Evolutionary conservation across 495 filamentous ascomycete genomes (phyloP).

Genomic region (Penicillium turbatum): DNA sequence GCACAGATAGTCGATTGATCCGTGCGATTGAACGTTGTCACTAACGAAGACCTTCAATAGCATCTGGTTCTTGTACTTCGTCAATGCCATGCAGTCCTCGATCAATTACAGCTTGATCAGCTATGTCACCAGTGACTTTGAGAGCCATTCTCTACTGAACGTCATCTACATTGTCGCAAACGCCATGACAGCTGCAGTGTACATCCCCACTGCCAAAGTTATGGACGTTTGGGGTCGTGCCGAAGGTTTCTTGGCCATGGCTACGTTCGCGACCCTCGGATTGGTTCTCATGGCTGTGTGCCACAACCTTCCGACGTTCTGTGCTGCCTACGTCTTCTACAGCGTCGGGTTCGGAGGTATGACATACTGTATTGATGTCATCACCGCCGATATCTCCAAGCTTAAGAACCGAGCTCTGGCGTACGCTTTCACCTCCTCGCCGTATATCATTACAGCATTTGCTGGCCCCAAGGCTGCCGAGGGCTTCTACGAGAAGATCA

Average conservation of each 20-base stretch:
- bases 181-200: slow-evolving; percentile 34
- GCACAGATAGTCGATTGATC: not conserved
- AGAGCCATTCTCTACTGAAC: slow-evolving; percentile 54
- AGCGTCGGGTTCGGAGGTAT: slow-evolving; percentile 51
- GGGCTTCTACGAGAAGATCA: slow-evolving; percentile 43
- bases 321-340: slow-evolving; percentile 49
- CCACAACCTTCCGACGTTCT: slow-evolving; percentile 45
- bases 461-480: slow-evolving; percentile 28
- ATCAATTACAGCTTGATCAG: slow-evolving; percentile 29
- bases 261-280: slow-evolving; percentile 33
- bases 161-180: slow-evolving; percentile 53
- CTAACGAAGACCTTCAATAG: slow-evolving; percentile 22
- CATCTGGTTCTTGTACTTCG: slow-evolving; percentile 47
- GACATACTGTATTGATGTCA: slow-evolving; percentile 49
- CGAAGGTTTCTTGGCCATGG: slow-evolving; percentile 49
- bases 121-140: slow-evolving; percentile 48
- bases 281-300: slow-evolving; percentile 51
- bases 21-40: not conserved
- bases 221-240: slow-evolving; percentile 63
- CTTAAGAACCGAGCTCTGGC: slow-evolving; percentile 56
- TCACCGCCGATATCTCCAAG: slow-evolving; percentile 57
- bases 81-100: slow-evolving; percentile 40
- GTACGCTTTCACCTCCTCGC: slow-evolving; percentile 54
- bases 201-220: slow-evolving; percentile 60
- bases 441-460: slow-evolving; percentile 42